A percentile compares a stretch with the other conserved stretches of the same genome.
These are phyloP conservation scores for Trypanosoma conorhini DNA, from an alignment of 208 protist genomes.

Conservation along the genomic window DNA sequence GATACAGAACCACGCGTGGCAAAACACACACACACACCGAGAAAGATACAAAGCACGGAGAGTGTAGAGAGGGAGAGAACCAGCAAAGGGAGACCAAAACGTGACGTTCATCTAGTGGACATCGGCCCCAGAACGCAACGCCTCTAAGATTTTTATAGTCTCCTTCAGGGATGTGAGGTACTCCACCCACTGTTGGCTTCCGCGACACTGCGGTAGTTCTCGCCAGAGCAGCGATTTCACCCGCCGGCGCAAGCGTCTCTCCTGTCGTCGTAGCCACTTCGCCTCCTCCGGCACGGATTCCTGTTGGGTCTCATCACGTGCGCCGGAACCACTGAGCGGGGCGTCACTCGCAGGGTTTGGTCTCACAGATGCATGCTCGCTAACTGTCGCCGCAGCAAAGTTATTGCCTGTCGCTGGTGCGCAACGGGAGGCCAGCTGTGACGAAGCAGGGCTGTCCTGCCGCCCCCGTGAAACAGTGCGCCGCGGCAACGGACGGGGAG, in stretches of 20 bases:
- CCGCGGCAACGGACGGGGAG: background rate
- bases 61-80: background rate
- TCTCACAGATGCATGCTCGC: background rate
- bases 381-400: background rate
- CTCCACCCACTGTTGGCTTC: conserved; percentile 37
- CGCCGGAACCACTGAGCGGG: background rate
- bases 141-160: conserved; percentile 33
- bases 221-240: conserved; percentile 64
- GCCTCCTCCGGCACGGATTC: conserved; percentile 22
- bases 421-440: background rate
- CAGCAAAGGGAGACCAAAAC: background rate
- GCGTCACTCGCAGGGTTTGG: background rate
- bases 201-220: conserved; percentile 45
- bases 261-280: conserved; percentile 33
- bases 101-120: conserved; percentile 3
- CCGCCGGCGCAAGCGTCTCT: conserved; percentile 43
- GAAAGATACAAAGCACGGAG: background rate
- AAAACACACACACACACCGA: background rate
- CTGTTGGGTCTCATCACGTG: background rate
- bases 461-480: background rate
- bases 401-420: background rate
- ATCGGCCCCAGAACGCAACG: conserved; percentile 16
- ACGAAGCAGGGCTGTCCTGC: background rate
- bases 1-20: background rate
- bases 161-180: conserved; percentile 51